Conservation (phyloP, 2,329 filamentous ascomycete species). For the Colletotrichum noveboracense region DNA sequence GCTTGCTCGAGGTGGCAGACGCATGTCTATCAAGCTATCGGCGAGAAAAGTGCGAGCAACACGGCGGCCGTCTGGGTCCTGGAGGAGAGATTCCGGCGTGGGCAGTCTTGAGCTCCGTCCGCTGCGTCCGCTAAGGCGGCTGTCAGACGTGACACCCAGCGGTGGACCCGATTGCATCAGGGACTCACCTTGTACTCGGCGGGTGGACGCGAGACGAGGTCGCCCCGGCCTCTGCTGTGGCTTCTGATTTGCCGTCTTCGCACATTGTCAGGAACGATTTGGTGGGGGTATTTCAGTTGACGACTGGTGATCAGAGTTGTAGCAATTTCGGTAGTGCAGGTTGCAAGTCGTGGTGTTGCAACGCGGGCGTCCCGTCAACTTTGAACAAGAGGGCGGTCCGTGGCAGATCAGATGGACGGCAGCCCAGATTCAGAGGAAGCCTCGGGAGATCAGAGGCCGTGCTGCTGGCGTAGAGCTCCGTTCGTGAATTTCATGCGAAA, state of each 20-base stretch:
- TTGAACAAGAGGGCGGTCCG: neutral
- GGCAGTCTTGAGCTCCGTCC: slow-evolving; percentile 10
- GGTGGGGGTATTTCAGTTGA: neutral
- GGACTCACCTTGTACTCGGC: slow-evolving; percentile 8
- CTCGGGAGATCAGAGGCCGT: neutral
- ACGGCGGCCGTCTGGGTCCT: neutral
- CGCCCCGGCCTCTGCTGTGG: neutral
- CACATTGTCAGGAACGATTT: neutral
- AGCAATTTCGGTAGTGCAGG: neutral
- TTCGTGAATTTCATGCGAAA: neutral
- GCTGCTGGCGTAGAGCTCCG: neutral
- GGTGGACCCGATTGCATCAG: neutral
- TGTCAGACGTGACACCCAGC: slow-evolving; percentile 1
- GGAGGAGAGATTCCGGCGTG: neutral
- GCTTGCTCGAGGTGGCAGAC: neutral
- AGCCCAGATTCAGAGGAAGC: neutral
- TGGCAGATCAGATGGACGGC: neutral
- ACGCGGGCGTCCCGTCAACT: neutral
- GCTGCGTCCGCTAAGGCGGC: neutral
- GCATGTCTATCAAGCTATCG: slow-evolving; percentile 15
- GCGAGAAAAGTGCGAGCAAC: slow-evolving; percentile 1
- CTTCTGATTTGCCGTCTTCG: slow-evolving; percentile 2
- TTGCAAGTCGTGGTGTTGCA: neutral
- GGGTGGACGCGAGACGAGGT: slow-evolving; percentile 16
- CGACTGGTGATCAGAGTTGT: neutral